Conservation (phyloP, 2,329 filamentous ascomycete species). For the Pseudocercospora macadamiae region DNA sequence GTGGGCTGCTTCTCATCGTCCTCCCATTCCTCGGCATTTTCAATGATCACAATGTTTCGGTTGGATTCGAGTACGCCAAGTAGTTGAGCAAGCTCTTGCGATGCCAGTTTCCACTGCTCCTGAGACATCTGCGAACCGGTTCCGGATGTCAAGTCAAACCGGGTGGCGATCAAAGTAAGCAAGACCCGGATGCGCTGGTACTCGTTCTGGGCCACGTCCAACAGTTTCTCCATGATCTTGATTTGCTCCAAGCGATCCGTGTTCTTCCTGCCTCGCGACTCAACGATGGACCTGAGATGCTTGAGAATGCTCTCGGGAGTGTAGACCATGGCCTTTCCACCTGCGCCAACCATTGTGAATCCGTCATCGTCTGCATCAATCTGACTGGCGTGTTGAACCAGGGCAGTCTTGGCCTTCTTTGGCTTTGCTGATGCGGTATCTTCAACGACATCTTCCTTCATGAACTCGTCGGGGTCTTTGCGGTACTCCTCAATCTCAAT, state of each 20-base stretch:
- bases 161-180: slow-evolving; percentile 85
- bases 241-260: slow-evolving; percentile 95
- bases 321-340: slow-evolving; percentile 86
- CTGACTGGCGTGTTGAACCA: slow-evolving; percentile 55
- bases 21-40: slow-evolving; percentile 96
- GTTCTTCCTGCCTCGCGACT: slow-evolving; percentile 98
- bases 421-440: slow-evolving; percentile 56
- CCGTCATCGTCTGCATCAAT: slow-evolving; percentile 74
- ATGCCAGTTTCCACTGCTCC: slow-evolving; percentile 95
- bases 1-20: slow-evolving; percentile 92
- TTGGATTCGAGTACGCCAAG: slow-evolving; percentile 78
- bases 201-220: slow-evolving; percentile 83
- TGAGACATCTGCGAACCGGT: slow-evolving; percentile 82
- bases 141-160: slow-evolving; percentile 88
- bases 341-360: slow-evolving; percentile 85
- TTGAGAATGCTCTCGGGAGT: slow-evolving; percentile 98
- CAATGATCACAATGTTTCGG: slow-evolving; percentile 80
- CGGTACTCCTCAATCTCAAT: slow-evolving; percentile 85
- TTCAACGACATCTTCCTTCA: slow-evolving; percentile 81
- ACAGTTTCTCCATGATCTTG: slow-evolving; percentile 92
- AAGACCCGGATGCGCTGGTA: slow-evolving; percentile 95
- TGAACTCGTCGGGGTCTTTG: slow-evolving; percentile 81
- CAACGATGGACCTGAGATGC: slow-evolving; percentile 88
- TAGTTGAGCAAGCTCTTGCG: slow-evolving; percentile 79
- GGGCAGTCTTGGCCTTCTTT: slow-evolving; percentile 55